A percentile compares a stretch with the other conserved stretches of the same genome.
phyloP scores from a whole-genome alignment of 1,139 yeast species.

The Kluyveromyces sp. region DNA sequence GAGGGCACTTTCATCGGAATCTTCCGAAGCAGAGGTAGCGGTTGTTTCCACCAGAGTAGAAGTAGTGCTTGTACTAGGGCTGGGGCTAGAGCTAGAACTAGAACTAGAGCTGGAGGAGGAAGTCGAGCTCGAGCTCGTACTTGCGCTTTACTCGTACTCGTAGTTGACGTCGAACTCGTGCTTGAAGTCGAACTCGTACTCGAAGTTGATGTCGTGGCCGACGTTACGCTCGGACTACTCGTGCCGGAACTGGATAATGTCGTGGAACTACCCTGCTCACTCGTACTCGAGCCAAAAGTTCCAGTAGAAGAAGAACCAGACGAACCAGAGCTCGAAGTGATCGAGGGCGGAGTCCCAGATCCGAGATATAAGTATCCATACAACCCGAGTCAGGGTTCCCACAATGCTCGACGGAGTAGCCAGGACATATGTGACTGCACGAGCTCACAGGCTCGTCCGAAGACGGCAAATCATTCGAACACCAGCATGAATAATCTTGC shows the following conservation, averaged over 20 bases:
- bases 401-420: conserved; percentile 16
- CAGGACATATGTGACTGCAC: conserved; percentile 19
- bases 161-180: neutral
- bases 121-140: conserved; percentile 1
- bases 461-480: conserved; percentile 15
- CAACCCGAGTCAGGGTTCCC: conserved; percentile 13
- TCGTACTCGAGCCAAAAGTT: neutral
- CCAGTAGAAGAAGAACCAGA: conserved; percentile 3
- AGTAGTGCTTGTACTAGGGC: neutral
- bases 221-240: neutral
- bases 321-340: neutral
- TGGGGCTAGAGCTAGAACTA: neutral
- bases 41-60: neutral
- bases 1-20: neutral
- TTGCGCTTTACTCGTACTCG: neutral
- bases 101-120: conserved; percentile 4
- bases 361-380: conserved; percentile 18
- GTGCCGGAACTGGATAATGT: conserved; percentile 5
- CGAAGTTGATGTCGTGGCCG: conserved; percentile 3
- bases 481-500: conserved; percentile 20
- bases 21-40: neutral
- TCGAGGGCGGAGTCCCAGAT: conserved; percentile 5
- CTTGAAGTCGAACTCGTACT: neutral
- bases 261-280: neutral
- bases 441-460: conserved; percentile 9